Evolutionary conservation across 1,284 basidiomycete species (phyloP).

Genomic region (Ceratobasidium sp.): DNA sequence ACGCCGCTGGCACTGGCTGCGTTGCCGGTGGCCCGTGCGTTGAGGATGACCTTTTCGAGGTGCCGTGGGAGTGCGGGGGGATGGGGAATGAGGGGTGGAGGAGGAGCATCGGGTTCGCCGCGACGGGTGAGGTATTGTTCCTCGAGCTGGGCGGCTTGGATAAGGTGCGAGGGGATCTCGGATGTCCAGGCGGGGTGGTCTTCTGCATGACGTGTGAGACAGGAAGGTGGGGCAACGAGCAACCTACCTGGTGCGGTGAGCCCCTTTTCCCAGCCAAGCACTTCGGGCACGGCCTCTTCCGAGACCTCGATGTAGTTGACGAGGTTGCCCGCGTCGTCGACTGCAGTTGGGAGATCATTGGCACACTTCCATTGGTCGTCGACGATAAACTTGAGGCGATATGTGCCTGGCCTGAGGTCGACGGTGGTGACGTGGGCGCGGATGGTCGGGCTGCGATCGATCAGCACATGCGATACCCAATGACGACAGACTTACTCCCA

Average conservation of each 20-base stretch:
- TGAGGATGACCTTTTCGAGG: slow-evolving; percentile 92
- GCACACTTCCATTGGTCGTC: slow-evolving; percentile 85
- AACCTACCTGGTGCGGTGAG: slow-evolving; percentile 44
- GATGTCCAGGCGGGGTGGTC: slow-evolving; percentile 66
- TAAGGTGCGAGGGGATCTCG: slow-evolving; percentile 74
- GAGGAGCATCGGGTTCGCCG: slow-evolving; percentile 54
- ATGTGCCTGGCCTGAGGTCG: slow-evolving; percentile 84
- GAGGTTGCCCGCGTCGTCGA: slow-evolving; percentile 91
- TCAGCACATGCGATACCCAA: not conserved
- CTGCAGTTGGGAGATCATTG: slow-evolving; percentile 83
- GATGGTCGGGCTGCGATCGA: slow-evolving; percentile 15
- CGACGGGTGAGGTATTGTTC: slow-evolving; percentile 69
- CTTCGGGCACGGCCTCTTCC: slow-evolving; percentile 29
- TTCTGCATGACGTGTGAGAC: slow-evolving; percentile 32
- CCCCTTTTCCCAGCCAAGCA: slow-evolving; percentile 40
- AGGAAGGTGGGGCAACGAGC: slow-evolving; percentile 23
- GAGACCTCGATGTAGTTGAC: slow-evolving; percentile 83
- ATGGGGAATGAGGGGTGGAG: slow-evolving; percentile 74
- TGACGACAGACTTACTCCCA: slow-evolving; percentile 40
- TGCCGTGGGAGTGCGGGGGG: slow-evolving; percentile 89
- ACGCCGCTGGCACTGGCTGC: slow-evolving; percentile 49
- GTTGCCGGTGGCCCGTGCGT: slow-evolving; percentile 53
- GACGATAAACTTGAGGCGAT: slow-evolving; percentile 95
- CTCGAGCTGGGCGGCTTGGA: slow-evolving; percentile 82
- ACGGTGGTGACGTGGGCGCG: slow-evolving; percentile 47